Base-by-base conservation (phyloP, 2,329 filamentous ascomycete genomes). In the Aspergillus hortae region DNA sequence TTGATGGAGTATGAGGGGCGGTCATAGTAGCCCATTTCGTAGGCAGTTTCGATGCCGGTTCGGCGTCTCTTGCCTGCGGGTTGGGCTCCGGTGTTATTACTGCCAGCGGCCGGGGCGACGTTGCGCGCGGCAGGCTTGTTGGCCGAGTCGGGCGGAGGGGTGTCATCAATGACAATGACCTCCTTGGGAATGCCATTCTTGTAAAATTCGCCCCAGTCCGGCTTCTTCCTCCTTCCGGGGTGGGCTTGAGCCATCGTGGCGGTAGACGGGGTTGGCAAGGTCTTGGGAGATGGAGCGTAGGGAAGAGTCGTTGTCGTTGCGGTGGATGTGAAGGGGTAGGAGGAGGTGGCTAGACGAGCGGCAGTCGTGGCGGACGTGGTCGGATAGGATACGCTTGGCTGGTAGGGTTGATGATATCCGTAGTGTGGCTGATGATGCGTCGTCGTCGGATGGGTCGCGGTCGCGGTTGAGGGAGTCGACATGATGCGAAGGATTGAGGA, bases 151-250 rank as follows among this genome's bases (percentile, higher is more conserved):
- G 78, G 78, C 10, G 74, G 71, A 47, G 87, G 87, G 4, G 83
- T 85, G 68, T 92, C 87, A 56, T 74, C 71, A 38, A 94, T 94
- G 63, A 92, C 85, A 65, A 94, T 92, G 66, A 94, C 85, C 74
- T 94, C 89, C 67, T 90, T 87, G 21, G 89, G 89, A 23, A 91
- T 75, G 4, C 89, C 89, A 69, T 92, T 92, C 67, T 87, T 87
- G 71, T 92, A 92, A 67, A 92, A 94, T 58, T 81, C 83, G 52
- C 82, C 78, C 89, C 89, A 94, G 71, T 94, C 86, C 46, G 88
- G 87, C 59, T 84, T 68, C 80, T 81, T 67, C 66, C 70, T 56
- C 79, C 83, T 54, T 61, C 59, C 67, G 63, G 71, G 68, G 61
- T 67, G 66, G 59, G 74, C 63, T 60, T 74, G 61, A 53, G 65